A percentile compares a stretch with the other conserved stretches of the same genome.
Conservation (phyloP, 345 rosid species). For the Mangifera indica region DNA sequence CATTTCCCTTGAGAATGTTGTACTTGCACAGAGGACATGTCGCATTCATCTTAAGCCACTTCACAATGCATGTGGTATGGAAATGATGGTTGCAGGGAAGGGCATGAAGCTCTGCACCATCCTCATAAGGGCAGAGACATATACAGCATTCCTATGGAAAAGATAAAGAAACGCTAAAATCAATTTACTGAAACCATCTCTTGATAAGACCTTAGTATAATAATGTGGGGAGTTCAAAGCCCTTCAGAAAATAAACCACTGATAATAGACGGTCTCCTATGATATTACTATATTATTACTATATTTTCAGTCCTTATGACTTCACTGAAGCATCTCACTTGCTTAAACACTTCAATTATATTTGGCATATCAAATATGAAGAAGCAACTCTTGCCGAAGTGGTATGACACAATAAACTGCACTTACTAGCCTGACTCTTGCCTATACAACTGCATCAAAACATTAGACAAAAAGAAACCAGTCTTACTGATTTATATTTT, state of each 20-base stretch:
- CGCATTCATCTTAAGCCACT: conserved; percentile 99
- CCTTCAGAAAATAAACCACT: not conserved
- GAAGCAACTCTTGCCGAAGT: not conserved
- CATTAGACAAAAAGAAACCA: not conserved
- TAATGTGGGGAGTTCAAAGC: not conserved
- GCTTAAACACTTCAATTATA: not conserved
- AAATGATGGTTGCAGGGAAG: conserved; percentile 97
- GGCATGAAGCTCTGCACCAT: conserved; percentile 73
- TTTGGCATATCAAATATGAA: not conserved
- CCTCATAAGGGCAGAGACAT: conserved; percentile 82
- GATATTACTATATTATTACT: not conserved
- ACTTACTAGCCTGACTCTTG: not conserved
- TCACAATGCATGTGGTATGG: conserved; percentile 78
- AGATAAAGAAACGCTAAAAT: not conserved
- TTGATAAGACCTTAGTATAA: not conserved
- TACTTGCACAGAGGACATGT: conserved; percentile 98
- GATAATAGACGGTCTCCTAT: not conserved
- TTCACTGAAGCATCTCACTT: not conserved
- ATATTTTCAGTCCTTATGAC: not conserved
- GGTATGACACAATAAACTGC: not conserved
- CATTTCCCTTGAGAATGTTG: conserved; percentile 85
- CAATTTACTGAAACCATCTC: not conserved
- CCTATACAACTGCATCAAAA: not conserved
- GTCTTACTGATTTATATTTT: not conserved
- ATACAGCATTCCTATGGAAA: conserved; percentile 79